Base-by-base conservation (phyloP, 805 yeast species). In the Myxozyma mucilagina region DNA sequence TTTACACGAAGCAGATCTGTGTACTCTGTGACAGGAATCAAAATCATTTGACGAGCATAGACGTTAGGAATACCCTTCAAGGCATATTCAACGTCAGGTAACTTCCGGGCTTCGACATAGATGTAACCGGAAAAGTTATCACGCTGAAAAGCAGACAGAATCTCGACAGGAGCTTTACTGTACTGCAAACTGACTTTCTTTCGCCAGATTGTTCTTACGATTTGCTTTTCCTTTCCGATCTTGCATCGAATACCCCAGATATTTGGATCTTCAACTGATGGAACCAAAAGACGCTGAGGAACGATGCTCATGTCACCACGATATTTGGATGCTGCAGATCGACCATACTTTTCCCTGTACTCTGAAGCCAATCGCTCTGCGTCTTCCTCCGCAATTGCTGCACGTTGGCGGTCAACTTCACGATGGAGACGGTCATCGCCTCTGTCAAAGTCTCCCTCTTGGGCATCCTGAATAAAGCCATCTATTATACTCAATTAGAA, bases 231-330 rank as follows among this genome's bases (percentile, higher is more conserved):
- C 68, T 87, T 85, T 53, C 98, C 97, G 38, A 89, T 90, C 70
- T 96, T 84, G 77, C 96, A 90, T 75, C 97, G 84, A 49, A 94
- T 84, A 71, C 97, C 98, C 89, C 97, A 94, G 69, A 94, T 90
- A 57, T 90, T 86, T 8, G 99, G 98, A 72, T 94, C 97, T 70
- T 92, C 90, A 60, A 94, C 96, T 36, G 97, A 90, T 11, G 99
- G 99, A 75, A 94, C 81, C 68, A 94, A 80, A 69, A 94, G 83
- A 71, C 96, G 87, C 74, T 94, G 99, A 5, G 98, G 94, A 11
- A 93, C 97, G 49, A 87, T 83, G 38, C 91, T 90, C 57, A 90
- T 87, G 42, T 84, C 86, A 50, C 96, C 97, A 70, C 96, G 82
- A 75, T 88, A 92, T 64, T 88, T 88, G 41, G 87, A 84, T 5